Evolutionary conservation across 1,284 basidiomycete species (phyloP), one percentile per base, ranked within the genome.

Genomic region (Anthracocystis walkeri): DNA sequence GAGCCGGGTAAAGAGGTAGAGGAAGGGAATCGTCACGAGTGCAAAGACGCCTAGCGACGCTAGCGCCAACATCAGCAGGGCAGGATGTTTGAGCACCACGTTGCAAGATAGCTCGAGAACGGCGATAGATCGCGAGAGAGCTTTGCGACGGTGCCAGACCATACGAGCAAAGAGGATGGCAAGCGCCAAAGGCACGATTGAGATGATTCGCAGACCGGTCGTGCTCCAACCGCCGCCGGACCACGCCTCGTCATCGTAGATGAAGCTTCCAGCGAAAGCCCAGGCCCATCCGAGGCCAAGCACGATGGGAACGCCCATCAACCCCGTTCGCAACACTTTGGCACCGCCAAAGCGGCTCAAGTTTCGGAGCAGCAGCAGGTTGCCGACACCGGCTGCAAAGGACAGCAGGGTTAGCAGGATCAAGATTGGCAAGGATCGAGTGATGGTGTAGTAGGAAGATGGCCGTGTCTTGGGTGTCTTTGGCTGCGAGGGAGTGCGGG

Each of bases 261-360:
- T 92, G 80, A 96, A 96, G 82, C 93, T 94, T 31, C 93, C 94
- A 8, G 91, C 89, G 78, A 96, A 93, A 1, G 93, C 93, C 91
- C 93, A 95, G 60, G 93, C 86, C 18, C 93, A 91, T 54, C 92
- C 93, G 49, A 94, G 87, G 77, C 93, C 90, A 31, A 96, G 87
- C 0, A 92, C 91, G 46, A 90, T 89, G 16, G 94, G 94, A 33
- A 95, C 63, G 25, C 59, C 80, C 49, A 81, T 66, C 18, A 82
- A 63, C 27, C 67, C 74, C 3, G 59, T 68, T 2, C 74, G 65
- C n/a, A 82, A 51, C 35, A 80, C 70, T 42, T 73, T 64, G 42
- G 75, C 68, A 11, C 74, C 80, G 7, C 76, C 80, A 18, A 77
- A 58, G 46, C 63, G 59, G 27, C 69, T 60, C 12, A 77, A 41